phyloP scores from a whole-genome alignment of 208 protist species.

The Acanthamoeba triangularis region DNA sequence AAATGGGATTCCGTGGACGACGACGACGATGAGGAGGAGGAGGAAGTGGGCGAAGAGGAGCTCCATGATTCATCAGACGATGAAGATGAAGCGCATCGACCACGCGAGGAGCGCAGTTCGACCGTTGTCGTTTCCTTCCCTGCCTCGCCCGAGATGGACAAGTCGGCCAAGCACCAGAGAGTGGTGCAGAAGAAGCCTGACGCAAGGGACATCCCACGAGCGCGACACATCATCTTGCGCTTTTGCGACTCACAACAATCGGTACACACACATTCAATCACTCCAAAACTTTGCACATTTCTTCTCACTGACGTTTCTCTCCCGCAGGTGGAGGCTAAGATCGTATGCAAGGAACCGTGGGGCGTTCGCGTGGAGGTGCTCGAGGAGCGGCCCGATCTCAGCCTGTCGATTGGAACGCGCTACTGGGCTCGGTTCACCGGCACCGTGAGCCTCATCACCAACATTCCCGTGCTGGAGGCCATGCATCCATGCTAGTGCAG shows the following conservation, averaged over 20 bases:
- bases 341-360: constrained; percentile 66
- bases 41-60: neutral
- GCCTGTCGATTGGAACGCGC: neutral
- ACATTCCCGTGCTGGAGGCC: constrained; percentile 63
- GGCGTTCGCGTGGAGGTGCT: constrained; percentile 53
- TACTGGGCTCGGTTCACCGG: constrained; percentile 66
- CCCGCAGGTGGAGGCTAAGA: constrained; percentile 13
- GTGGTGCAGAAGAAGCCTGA: constrained; percentile 63
- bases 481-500: constrained; percentile 57
- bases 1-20: constrained; percentile 38
- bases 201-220: constrained; percentile 17
- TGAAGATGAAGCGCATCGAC: constrained; percentile 20
- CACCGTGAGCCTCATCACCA: constrained; percentile 26
- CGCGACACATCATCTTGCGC: neutral
- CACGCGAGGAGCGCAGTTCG: neutral
- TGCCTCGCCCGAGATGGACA: neutral
- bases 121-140: neutral
- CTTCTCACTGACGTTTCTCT: neutral
- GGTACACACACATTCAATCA: neutral
- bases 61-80: constrained; percentile 18
- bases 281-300: neutral
- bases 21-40: constrained; percentile 32
- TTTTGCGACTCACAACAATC: neutral
- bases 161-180: neutral
- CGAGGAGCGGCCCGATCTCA: neutral